Evolutionary conservation across 768 basidiomycete genomes (phyloP).

Genomic region (Russula foetens): DNA sequence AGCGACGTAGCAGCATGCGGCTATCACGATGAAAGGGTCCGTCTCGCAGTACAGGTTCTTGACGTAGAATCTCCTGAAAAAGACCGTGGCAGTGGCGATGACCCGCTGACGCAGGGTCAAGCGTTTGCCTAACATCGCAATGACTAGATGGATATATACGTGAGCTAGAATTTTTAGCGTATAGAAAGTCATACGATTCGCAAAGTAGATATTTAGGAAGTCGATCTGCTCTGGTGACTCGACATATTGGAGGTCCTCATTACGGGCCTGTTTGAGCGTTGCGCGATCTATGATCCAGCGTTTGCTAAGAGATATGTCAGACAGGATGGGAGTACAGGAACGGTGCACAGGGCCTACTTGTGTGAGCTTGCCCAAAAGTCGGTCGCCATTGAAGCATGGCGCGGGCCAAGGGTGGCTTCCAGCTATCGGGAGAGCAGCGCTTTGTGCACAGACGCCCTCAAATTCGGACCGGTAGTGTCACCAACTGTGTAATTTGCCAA

Average conservation of each 20-base stretch:
- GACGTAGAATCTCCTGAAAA: conserved; percentile 94
- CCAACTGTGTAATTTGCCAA: neutral
- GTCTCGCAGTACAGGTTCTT: conserved; percentile 96
- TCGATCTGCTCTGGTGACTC: conserved; percentile 70
- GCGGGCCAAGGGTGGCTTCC: too few species aligned
- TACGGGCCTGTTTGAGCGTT: conserved; percentile 63
- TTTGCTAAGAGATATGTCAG: conserved; percentile 45
- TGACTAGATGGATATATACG: conserved; percentile 41
- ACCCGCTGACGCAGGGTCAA: conserved; percentile 80
- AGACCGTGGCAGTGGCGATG: conserved; percentile 90
- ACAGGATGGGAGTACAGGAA: too few species aligned
- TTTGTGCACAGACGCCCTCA: neutral
- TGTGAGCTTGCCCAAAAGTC: conserved; percentile 93
- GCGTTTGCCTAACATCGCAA: conserved; percentile 81
- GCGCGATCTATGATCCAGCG: conserved; percentile 86
- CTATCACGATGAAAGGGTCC: conserved; percentile 86
- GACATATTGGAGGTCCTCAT: conserved; percentile 71
- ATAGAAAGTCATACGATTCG: conserved; percentile 47
- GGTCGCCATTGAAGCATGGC: conserved; percentile 53
- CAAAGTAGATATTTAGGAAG: conserved; percentile 83
- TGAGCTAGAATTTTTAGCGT: neutral
- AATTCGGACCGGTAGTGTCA: too few species aligned
- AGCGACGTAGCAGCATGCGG: conserved; percentile 92
- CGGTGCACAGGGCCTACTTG: conserved; percentile 37
- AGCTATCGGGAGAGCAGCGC: neutral